Evolutionary conservation across 352 stramenopile species (phyloP), one percentile per base, ranked within the genome.

Genomic region (Aphanomyces cochlioides): DNA sequence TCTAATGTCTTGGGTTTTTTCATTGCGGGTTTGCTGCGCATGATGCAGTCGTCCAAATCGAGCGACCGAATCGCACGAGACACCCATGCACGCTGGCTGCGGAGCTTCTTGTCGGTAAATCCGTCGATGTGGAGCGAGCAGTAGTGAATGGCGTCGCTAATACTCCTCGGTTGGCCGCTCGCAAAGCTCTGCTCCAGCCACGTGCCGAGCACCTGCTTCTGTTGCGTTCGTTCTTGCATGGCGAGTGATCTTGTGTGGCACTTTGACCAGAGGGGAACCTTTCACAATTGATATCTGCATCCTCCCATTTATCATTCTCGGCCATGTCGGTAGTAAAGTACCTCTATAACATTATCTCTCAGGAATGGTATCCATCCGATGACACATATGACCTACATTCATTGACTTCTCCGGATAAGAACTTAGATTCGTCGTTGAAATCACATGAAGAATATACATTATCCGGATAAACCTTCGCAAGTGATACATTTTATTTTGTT

Each of bases 61-160:
- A 58, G 50, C 50, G 50, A 58, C 50, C 50, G 50, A 58, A 58
- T 58, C n/a, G 50, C 50, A 19, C 50, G 50, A n/a, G 50, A 58
- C 8, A 58, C 50, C 50, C 50, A 58, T 34, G 50, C 50, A 1
- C 50, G 50, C 50, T 58, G 50, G n/a, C 50, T 58, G 50, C 50
- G 50, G 50, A 58, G 28, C 50, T 58, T 58, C 50, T 58, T 58
- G 50, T 58, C 50, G 28, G 50, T 58, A 19, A 58, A 58, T 34
- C 50, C 50, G n/a, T 58, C 50, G 50, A 58, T 58, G 50, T 58
- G 50, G n/a, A 58, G n/a, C 1, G 50, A 58, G 37, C 50, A 58
- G n/a, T 58, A 58, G 7, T 34, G 50, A 34, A 58, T 58, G n/a
- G 50, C 50, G 50, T 58, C 50, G n/a, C 37, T 58, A 3, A 58